phyloP scores from a whole-genome alignment of 768 basidiomycete genomes.

The Artomyces pyxidatus region DNA sequence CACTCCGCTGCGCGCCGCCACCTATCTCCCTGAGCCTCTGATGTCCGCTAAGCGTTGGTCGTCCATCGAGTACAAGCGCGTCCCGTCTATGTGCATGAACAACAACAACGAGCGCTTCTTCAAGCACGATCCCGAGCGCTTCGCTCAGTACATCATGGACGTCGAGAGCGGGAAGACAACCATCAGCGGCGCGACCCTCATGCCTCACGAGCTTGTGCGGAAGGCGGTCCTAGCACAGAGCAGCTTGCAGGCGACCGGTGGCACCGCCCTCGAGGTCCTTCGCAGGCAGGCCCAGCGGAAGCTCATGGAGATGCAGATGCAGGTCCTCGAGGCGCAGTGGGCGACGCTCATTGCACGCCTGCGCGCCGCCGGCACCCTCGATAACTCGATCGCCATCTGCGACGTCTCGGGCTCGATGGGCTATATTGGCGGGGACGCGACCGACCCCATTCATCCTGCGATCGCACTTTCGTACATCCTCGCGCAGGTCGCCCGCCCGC shows the following conservation, averaged over 20 bases:
- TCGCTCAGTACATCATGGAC: constrained; percentile 45
- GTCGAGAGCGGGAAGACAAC: constrained; percentile 47
- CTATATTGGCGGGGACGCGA: constrained; percentile 3
- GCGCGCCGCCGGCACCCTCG: constrained; percentile 45
- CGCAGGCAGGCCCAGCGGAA: constrained; percentile 25
- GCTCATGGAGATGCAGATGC: too few relatives aligned
- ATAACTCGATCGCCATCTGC: constrained; percentile 58
- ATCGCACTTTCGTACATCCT: constrained; percentile 60
- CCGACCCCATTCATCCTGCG: constrained; percentile 48
- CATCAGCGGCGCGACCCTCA: constrained; percentile 60
- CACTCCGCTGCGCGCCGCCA: constrained; percentile 41
- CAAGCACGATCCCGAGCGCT: constrained; percentile 49
- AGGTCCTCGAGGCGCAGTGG: constrained; percentile 63
- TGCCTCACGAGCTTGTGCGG: constrained; percentile 53
- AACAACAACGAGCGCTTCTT: constrained; percentile 47
- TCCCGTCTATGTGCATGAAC: constrained; percentile 56
- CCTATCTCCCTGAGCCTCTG: constrained; percentile 45
- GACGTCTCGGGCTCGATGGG: constrained; percentile 78
- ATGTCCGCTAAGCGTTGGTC: constrained; percentile 57
- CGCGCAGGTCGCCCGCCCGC: constrained; percentile 51
- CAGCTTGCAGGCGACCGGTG: background rate
- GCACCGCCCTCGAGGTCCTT: constrained; percentile 20
- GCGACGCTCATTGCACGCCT: constrained; percentile 45
- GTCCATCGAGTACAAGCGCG: constrained; percentile 49
- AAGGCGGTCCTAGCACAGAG: constrained; percentile 23